These are phyloP conservation scores for Coemansia pectinata DNA, from an alignment of 192 early-diverging fungal species.

Conservation along the genomic window DNA sequence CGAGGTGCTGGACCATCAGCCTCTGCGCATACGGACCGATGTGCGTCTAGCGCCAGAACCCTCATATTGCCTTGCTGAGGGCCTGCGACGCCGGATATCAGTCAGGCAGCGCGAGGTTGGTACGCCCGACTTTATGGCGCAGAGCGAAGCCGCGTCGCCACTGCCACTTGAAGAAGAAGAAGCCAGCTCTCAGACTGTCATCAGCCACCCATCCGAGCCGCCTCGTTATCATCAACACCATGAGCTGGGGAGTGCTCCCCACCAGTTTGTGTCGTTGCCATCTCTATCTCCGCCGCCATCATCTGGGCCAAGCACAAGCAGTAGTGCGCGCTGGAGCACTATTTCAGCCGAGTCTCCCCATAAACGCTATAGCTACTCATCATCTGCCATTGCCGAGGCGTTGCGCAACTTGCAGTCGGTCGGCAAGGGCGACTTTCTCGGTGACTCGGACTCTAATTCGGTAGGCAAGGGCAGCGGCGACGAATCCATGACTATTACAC, in stretches of 20 bases:
- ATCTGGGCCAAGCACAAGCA: constrained; percentile 8
- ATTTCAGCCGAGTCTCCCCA: constrained; percentile 39
- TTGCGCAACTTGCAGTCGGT: constrained; percentile 34
- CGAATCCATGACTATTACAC: constrained; percentile 51
- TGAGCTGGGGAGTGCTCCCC: constrained; percentile 3
- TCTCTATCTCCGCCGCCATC: constrained; percentile 22
- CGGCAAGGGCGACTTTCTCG: constrained; percentile 1
- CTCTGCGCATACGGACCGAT: constrained; percentile 10
- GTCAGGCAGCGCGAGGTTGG: constrained; percentile 22
- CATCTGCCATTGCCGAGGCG: constrained; percentile 42
- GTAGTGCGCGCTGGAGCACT: constrained; percentile 40
- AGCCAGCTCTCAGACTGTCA: not conserved
- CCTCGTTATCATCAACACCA: not conserved
- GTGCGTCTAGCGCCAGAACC: not conserved
- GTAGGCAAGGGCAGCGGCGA: constrained; percentile 15
- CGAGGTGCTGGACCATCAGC: not conserved
- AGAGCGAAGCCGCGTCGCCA: constrained; percentile 7
- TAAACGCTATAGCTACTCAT: constrained; percentile 43
- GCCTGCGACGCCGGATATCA: constrained; percentile 43
- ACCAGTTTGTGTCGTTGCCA: not conserved
- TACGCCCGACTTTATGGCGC: constrained; percentile 32
- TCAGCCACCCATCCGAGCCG: not conserved
- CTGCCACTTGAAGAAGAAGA: not conserved
- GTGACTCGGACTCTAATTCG: constrained; percentile 14
- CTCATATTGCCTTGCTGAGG: constrained; percentile 2